These are phyloP conservation scores for Stachybotrys chartarum DNA, from an alignment of 2,329 filamentous ascomycete species.

Conservation along the genomic window DNA sequence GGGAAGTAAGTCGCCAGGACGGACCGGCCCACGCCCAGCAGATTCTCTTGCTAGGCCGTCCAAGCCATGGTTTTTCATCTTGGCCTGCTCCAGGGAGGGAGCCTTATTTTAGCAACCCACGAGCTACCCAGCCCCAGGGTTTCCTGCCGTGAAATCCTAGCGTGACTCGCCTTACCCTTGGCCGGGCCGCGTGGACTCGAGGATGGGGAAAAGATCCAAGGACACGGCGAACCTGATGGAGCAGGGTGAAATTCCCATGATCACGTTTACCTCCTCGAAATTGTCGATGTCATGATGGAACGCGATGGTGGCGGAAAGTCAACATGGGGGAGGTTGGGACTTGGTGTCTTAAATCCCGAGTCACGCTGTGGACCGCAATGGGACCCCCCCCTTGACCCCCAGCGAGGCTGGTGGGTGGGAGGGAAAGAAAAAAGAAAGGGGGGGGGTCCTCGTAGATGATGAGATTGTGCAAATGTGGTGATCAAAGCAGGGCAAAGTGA, in stretches of 20 bases:
- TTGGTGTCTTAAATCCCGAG: slow-evolving; percentile 28
- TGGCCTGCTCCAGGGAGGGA: not conserved
- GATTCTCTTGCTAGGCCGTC: not conserved
- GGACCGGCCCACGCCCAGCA: not conserved
- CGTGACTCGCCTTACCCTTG: not conserved
- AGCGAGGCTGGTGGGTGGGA: not conserved
- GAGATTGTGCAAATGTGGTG: not conserved
- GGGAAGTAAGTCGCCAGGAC: not conserved
- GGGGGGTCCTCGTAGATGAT: not conserved
- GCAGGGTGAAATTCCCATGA: not conserved
- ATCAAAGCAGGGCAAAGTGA: not conserved
- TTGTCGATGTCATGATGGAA: slow-evolving; percentile 18
- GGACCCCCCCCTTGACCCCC: slow-evolving; percentile 7
- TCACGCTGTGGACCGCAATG: slow-evolving; percentile 17
- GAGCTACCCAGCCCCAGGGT: not conserved
- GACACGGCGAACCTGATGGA: not conserved
- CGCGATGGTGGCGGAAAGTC: slow-evolving; percentile 15
- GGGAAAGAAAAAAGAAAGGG: too few relatives aligned
- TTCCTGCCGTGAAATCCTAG: not conserved
- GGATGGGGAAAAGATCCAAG: not conserved
- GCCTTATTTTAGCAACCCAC: not conserved
- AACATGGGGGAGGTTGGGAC: slow-evolving; percentile 15
- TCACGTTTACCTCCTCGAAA: not conserved
- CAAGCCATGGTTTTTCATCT: not conserved
- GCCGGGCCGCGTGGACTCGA: not conserved